Evolutionary conservation across 345 rosid genomes (phyloP).

Genomic region (Citrus cavaleriei): DNA sequence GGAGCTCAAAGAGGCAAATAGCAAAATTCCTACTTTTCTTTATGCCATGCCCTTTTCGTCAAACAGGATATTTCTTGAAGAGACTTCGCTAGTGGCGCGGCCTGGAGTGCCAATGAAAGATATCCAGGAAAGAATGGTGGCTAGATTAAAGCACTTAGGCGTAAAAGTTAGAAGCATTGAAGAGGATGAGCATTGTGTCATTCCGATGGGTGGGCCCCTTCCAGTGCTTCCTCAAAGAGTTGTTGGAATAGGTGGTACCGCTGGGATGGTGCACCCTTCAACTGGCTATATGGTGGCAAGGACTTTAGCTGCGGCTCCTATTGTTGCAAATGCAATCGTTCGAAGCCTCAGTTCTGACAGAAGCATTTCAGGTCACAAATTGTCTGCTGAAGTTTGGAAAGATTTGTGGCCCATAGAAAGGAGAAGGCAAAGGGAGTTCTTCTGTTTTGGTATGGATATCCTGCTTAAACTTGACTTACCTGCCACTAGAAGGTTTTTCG

Average conservation of each 20-base stretch:
- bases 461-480: slow-evolving; percentile 80
- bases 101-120: slow-evolving; percentile 83
- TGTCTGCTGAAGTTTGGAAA: slow-evolving; percentile 84
- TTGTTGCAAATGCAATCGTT: slow-evolving; percentile 79
- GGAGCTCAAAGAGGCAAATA: slow-evolving; percentile 57
- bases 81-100: slow-evolving; percentile 89
- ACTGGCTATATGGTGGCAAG: slow-evolving; percentile 98
- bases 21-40: slow-evolving; percentile 77
- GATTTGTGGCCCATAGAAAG: slow-evolving; percentile 95
- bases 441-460: slow-evolving; percentile 99
- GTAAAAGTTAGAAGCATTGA: slow-evolving; percentile 77
- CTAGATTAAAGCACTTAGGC: slow-evolving; percentile 80
- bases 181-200: slow-evolving; percentile 90
- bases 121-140: slow-evolving; percentile 93
- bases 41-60: slow-evolving; percentile 96
- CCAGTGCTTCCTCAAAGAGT: slow-evolving; percentile 95
- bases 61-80: slow-evolving; percentile 79
- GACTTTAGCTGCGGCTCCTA: slow-evolving; percentile 94
- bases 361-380: slow-evolving; percentile 44
- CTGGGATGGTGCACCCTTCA: slow-evolving; percentile 93
- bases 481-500: slow-evolving; percentile 86
- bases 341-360: slow-evolving; percentile 54
- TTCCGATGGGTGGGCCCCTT: slow-evolving; percentile 98
- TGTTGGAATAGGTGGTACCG: slow-evolving; percentile 93
- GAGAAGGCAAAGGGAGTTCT: slow-evolving; percentile 95